Conservation (phyloP, 345 rosid genomes). For the Punica granatum region DNA sequence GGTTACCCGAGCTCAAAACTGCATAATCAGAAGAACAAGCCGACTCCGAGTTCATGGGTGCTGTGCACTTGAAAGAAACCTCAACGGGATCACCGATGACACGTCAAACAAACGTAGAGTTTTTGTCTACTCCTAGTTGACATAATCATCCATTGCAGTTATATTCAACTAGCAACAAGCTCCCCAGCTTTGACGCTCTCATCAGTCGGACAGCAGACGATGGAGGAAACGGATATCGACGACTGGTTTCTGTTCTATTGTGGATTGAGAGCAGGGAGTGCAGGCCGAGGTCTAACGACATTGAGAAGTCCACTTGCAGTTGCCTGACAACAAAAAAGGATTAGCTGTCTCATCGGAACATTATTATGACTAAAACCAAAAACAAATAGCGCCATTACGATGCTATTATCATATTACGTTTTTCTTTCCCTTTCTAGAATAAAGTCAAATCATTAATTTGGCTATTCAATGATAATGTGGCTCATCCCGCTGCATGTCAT, state of each 20-base stretch:
- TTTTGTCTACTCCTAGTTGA: neutral
- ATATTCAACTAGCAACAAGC: too few relatives aligned
- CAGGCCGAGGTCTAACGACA: constrained; percentile 72
- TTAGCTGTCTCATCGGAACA: constrained; percentile 6
- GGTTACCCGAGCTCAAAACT: neutral
- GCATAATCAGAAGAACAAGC: neutral
- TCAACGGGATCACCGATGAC: neutral
- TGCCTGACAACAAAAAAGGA: constrained; percentile 37
- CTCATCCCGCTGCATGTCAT: too few relatives aligned
- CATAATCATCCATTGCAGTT: too few relatives aligned
- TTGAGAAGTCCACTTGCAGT: constrained; percentile 80
- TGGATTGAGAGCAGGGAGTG: constrained; percentile 46
- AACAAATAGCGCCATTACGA: neutral
- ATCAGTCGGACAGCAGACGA: neutral
- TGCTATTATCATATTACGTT: neutral
- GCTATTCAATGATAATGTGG: too few relatives aligned
- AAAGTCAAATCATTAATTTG: too few relatives aligned
- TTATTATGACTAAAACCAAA: neutral
- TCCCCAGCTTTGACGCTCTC: neutral
- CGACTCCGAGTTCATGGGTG: neutral
- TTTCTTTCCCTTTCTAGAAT: too few relatives aligned
- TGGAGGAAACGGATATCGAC: neutral
- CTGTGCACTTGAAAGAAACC: neutral
- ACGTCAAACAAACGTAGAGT: neutral
- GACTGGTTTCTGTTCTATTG: constrained; percentile 1